Evolutionary conservation across 176 grass and related monocot genomes (phyloP).

Genomic region (Ensete glaucum): DNA sequence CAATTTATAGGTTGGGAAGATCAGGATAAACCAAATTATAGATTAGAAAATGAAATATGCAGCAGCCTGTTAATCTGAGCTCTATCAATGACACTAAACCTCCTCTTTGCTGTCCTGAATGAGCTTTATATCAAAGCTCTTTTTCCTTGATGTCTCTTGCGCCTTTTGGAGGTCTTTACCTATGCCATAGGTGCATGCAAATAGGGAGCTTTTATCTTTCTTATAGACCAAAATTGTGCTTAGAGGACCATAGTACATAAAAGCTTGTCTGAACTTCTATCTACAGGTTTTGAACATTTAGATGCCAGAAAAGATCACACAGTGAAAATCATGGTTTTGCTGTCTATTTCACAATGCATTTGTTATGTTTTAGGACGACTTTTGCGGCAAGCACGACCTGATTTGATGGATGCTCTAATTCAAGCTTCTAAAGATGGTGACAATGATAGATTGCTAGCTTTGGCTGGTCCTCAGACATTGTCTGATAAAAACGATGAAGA

Average conservation of each 20-base stretch:
- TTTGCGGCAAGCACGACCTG: slow-evolving; percentile 65
- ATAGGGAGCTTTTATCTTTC: not conserved
- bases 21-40: not conserved
- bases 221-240: too few species aligned
- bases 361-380: slow-evolving; percentile 56
- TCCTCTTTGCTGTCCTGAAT: not conserved
- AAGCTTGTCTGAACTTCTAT: not conserved
- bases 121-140: not conserved
- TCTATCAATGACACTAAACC: not conserved
- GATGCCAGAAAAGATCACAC: not conserved
- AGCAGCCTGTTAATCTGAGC: not conserved
- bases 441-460: slow-evolving; percentile 38
- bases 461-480: slow-evolving; percentile 26
- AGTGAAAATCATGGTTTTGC: not conserved
- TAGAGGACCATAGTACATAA: not conserved
- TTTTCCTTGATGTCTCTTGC: not conserved
- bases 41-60: not conserved
- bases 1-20: not conserved
- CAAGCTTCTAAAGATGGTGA: slow-evolving; percentile 74
- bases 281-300: not conserved
- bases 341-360: slow-evolving; percentile 7
- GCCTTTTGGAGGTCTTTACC: not conserved
- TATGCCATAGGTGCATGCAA: not conserved
- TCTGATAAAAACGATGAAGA: slow-evolving; percentile 32
- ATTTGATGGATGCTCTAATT: slow-evolving; percentile 92